phyloP scores from a whole-genome alignment of 2,329 filamentous ascomycete species.

The Dendrostoma leiphaemia region DNA sequence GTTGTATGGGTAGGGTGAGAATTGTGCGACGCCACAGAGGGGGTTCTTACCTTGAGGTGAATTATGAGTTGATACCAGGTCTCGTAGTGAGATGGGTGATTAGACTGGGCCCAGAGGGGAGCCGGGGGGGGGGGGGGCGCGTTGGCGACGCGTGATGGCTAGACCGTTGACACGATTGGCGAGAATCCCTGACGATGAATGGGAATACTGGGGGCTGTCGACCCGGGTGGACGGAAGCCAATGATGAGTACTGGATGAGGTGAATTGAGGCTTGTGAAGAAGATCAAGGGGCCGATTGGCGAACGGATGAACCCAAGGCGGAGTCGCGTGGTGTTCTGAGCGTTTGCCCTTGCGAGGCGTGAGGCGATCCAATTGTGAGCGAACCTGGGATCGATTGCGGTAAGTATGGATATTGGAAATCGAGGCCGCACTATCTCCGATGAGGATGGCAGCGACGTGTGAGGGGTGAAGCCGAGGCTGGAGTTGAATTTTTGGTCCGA shows the following conservation, averaged over 20 bases:
- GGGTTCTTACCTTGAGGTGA: no score
- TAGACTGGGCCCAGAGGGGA: no score
- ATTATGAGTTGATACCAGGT: no score
- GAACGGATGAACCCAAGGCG: background rate
- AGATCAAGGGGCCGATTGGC: background rate
- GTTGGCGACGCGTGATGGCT: background rate
- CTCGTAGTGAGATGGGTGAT: no score
- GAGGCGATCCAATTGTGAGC: background rate
- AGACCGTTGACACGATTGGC: background rate
- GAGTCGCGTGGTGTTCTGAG: background rate
- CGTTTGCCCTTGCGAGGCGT: background rate
- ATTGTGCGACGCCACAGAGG: no score
- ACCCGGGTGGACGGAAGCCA: constrained; percentile 9
- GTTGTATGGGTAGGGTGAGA: no score
- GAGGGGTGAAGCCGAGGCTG: background rate
- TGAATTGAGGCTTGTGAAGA: background rate
- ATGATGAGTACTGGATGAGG: background rate
- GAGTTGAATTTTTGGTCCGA: background rate
- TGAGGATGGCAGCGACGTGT: background rate
- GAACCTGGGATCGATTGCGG: background rate
- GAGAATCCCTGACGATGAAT: background rate
- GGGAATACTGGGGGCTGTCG: background rate
- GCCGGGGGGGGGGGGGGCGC: no score
- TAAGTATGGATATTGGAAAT: background rate
- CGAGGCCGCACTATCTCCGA: background rate